phyloP scores from a whole-genome alignment of 2,329 filamentous ascomycete genomes.

The Cadophora luteo-olivacea region DNA sequence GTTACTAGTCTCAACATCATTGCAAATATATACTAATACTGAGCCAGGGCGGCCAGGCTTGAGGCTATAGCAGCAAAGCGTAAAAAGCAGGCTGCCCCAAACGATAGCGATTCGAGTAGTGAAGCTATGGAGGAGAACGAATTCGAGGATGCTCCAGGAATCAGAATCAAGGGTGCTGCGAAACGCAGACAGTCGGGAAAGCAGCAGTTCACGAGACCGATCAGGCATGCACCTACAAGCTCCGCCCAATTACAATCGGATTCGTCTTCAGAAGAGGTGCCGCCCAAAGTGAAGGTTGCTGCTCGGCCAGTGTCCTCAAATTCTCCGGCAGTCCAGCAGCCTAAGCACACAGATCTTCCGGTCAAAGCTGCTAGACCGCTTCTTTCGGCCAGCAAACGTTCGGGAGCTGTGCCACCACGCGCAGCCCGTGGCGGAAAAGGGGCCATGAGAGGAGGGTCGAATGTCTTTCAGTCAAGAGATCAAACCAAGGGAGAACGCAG shows the following conservation, averaged over 20 bases:
- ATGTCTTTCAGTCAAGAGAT: slow-evolving; percentile 36
- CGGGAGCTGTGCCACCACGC: neutral
- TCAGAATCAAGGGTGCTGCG: neutral
- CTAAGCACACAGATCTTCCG: neutral
- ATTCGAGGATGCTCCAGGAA: slow-evolving; percentile 19
- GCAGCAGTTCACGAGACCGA: neutral
- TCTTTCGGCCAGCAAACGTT: neutral
- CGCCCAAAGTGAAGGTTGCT: neutral
- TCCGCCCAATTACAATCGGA: neutral
- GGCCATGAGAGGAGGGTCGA: slow-evolving; percentile 34
- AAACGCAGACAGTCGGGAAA: slow-evolving; percentile 3
- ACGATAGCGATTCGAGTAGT: slow-evolving; percentile 35
- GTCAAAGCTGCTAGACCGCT: neutral
- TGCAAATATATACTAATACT: neutral
- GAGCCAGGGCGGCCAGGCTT: slow-evolving; percentile 9
- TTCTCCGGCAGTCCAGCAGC: neutral
- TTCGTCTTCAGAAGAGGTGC: slow-evolving; percentile 4
- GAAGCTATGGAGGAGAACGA: slow-evolving; percentile 41
- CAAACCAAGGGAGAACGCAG: slow-evolving; percentile 23
- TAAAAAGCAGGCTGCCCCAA: slow-evolving; percentile 15
- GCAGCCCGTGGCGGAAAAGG: slow-evolving; percentile 26
- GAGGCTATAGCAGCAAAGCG: slow-evolving; percentile 25
- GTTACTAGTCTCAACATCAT: no score
- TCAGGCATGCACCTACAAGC: neutral
- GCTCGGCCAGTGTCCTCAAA: neutral